Evolutionary conservation across 805 yeast species (phyloP).

Genomic region (Lipomyces starkeyi): DNA sequence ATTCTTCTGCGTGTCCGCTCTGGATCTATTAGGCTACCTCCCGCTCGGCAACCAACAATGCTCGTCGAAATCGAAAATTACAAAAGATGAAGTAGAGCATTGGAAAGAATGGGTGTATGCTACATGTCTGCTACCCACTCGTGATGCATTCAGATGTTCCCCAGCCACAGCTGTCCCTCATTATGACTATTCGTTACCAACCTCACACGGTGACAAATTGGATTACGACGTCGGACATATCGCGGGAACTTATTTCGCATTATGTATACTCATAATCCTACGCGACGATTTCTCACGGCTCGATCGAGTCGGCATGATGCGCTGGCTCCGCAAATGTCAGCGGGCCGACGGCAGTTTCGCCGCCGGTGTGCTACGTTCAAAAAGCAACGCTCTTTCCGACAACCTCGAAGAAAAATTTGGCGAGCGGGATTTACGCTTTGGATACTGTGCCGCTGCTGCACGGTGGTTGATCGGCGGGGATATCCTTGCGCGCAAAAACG

Average conservation of each 20-base stretch:
- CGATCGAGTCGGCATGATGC: slow-evolving; percentile 54
- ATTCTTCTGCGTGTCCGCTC: slow-evolving; percentile 71
- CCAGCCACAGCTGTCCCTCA: slow-evolving; percentile 40
- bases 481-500: slow-evolving; percentile 42
- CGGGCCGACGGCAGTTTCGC: slow-evolving; percentile 62
- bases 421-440: slow-evolving; percentile 73
- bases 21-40: slow-evolving; percentile 52
- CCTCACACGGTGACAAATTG: slow-evolving; percentile 25
- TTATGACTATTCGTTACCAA: not conserved
- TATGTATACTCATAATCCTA: slow-evolving; percentile 61
- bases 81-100: slow-evolving; percentile 42
- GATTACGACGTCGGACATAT: slow-evolving; percentile 67
- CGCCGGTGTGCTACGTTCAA: slow-evolving; percentile 49
- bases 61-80: slow-evolving; percentile 42
- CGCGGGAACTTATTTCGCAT: slow-evolving; percentile 78
- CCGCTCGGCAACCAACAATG: slow-evolving; percentile 9
- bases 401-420: slow-evolving; percentile 50
- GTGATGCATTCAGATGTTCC: slow-evolving; percentile 66
- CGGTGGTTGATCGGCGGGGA: slow-evolving; percentile 57
- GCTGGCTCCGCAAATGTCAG: slow-evolving; percentile 68
- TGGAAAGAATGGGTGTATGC: slow-evolving; percentile 54
- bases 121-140: slow-evolving; percentile 35
- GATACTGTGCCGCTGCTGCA: slow-evolving; percentile 74
- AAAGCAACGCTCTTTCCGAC: slow-evolving; percentile 31
- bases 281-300: slow-evolving; percentile 44